Percentiles rank a stretch among this genome's conserved stretches.
Conservation (phyloP, 495 filamentous ascomycete species). For the Neurospora sp. region DNA sequence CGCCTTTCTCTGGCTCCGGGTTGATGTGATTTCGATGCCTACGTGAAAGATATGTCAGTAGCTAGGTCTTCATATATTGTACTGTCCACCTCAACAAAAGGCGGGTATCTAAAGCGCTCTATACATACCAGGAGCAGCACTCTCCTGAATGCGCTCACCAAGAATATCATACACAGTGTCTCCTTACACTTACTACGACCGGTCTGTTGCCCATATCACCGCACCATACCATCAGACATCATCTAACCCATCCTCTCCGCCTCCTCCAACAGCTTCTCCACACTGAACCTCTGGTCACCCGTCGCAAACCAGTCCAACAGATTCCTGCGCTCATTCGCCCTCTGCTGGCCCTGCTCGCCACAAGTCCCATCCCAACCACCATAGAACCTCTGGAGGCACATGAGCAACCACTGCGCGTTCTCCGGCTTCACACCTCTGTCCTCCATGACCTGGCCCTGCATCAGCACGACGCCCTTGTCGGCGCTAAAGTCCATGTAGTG, state of each 20-base stretch:
- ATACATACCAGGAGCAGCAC: background rate
- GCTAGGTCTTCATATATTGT: background rate
- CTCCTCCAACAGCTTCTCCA: constrained; percentile 79
- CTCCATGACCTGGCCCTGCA: constrained; percentile 71
- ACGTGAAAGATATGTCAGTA: constrained; percentile 1
- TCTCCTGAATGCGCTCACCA: background rate
- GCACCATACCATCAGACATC: background rate
- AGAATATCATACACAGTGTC: background rate
- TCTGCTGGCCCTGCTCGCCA: constrained; percentile 35
- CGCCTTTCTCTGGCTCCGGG: background rate
- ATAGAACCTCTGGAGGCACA: constrained; percentile 94
- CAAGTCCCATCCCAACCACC: constrained; percentile 29
- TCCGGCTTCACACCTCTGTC: constrained; percentile 66
- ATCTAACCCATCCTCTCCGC: constrained; percentile 61
- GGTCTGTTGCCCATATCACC: background rate
- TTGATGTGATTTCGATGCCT: background rate
- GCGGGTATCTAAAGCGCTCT: background rate
- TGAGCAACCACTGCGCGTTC: constrained; percentile 80
- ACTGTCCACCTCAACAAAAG: background rate
- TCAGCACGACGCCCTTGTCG: constrained; percentile 65
- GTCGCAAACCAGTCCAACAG: constrained; percentile 72
- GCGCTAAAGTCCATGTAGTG: constrained; percentile 73
- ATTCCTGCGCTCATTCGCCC: constrained; percentile 40
- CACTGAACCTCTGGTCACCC: constrained; percentile 67
- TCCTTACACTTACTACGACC: background rate